Base-by-base conservation (phyloP, 768 basidiomycete species). In the Russula foetens region DNA sequence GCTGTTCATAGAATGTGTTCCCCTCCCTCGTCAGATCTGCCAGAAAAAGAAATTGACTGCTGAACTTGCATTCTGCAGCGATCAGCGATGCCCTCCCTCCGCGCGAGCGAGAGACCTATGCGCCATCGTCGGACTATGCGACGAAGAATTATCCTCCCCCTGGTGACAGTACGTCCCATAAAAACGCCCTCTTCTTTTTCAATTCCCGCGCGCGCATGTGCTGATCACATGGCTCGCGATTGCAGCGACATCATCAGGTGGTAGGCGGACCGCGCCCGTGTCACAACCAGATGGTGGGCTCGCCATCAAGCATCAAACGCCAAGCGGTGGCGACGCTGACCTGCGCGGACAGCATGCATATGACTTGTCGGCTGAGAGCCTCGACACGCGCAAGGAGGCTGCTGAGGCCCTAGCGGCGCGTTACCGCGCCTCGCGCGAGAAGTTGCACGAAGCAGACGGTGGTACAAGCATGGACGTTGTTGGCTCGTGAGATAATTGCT, bases 141-240 rank as follows among this genome's bases (percentile, higher is more conserved):
- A 66, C 63, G 15, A 49, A 53, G 38, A 66, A 66, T 29, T 66
- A 66, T 35, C 65, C 65, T n/a, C 63, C 63, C 5, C 58, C 63
- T 4, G 59, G 56, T n/a, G 65, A 66, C 55, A 56, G 65, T 60
- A 59, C 19, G 61, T 59, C 2, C 17, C 19, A 4, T 41, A 7
- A 11, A 35, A 35, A 35, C 35, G 35, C 2, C 35, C 35, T 2
- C 35, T 19, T 14, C 9, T 38, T 38, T 8, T 38, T 38, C 3
- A 7, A 11, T 41, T 19, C 17, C 1, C n/a, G 15, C 17, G 39
- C 39, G 19, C 7, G 35, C 9, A 12, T 2, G 9, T 35, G 35
- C 35, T 35, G 35, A 35, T 12, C 35, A 35, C 35, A 12, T 35
- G 35, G 35, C 35, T 7, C 14, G 35, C 35, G 17, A 14, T 41